Evolutionary conservation across 2,329 filamentous ascomycete genomes (phyloP).

Genomic region (Colletotrichum scovillei): DNA sequence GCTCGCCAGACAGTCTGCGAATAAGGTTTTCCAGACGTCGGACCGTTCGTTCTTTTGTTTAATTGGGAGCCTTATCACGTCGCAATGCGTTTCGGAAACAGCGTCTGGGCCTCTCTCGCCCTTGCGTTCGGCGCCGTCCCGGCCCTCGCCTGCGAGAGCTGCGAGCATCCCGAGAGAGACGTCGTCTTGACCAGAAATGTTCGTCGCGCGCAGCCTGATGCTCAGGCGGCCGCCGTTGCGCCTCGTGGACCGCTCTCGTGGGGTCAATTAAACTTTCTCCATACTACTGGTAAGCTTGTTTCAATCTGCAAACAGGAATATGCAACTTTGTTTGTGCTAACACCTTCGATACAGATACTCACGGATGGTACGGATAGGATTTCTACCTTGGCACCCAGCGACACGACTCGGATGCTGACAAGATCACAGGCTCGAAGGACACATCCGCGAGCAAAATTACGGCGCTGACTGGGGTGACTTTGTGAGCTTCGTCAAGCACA

Average conservation of each 20-base stretch:
- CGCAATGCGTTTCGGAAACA: conserved; percentile 12
- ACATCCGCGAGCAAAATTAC: conserved; percentile 72
- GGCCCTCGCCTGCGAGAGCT: conserved; percentile 11
- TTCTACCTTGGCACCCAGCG: too few relatives aligned
- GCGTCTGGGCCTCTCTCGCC: not conserved
- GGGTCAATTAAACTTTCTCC: conserved; percentile 72
- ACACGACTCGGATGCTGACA: not conserved
- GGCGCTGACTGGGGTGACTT: conserved; percentile 76
- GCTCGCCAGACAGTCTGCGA: not conserved
- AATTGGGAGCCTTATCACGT: not conserved
- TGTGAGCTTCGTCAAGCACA: conserved; percentile 68
- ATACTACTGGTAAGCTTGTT: conserved; percentile 18
- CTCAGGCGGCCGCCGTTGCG: conserved; percentile 53
- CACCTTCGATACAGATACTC: conserved; percentile 61
- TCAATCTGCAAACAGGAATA: not conserved
- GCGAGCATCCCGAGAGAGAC: conserved; percentile 29
- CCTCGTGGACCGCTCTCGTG: conserved; percentile 64
- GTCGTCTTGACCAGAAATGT: conserved; percentile 45
- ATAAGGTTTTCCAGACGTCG: not conserved
- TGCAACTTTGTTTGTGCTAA: conserved; percentile 54
- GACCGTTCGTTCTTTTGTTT: not conserved
- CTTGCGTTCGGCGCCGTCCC: not conserved
- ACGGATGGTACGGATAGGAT: conserved; percentile 10
- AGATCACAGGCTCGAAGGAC: conserved; percentile 62
- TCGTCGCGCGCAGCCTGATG: conserved; percentile 61